A percentile compares a stretch with the other conserved stretches of the same genome.
Evolutionary conservation across 2,329 filamentous ascomycete genomes (phyloP).

Genomic region (Aspergillus fijiensis): DNA sequence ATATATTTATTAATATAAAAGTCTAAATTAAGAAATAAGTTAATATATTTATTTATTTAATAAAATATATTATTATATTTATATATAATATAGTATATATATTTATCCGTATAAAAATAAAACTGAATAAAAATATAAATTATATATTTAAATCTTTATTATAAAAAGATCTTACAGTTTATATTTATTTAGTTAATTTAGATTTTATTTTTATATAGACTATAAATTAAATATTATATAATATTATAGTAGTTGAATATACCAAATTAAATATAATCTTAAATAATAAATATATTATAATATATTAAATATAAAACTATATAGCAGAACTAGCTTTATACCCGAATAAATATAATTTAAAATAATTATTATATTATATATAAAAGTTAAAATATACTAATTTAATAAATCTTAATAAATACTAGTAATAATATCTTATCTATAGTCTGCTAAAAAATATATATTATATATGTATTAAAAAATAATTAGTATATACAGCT

Average conservation of each 20-base stretch:
- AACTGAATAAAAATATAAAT: not conserved
- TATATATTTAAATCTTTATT: not conserved
- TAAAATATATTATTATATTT: not conserved
- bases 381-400: too few species aligned
- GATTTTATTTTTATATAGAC: not conserved
- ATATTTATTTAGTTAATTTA: not conserved
- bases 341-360: not conserved
- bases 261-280: rapidly evolving
- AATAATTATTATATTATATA: not conserved
- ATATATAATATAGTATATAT: not conserved
- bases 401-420: too few species aligned
- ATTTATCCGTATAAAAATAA: not conserved
- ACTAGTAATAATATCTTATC: too few species aligned
- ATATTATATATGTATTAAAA: too few species aligned
- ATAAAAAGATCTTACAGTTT: not conserved
- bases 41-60: not conserved
- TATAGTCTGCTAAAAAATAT: too few species aligned
- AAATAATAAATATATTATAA: not conserved
- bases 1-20: not conserved
- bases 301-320: not conserved
- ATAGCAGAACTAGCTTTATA: not conserved
- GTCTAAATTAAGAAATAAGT: not conserved
- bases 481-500: too few species aligned
- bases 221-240: not conserved
- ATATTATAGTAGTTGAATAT: not conserved